phyloP scores from a whole-genome alignment of 495 filamentous ascomycete genomes.

The Lichenothelia convexa region DNA sequence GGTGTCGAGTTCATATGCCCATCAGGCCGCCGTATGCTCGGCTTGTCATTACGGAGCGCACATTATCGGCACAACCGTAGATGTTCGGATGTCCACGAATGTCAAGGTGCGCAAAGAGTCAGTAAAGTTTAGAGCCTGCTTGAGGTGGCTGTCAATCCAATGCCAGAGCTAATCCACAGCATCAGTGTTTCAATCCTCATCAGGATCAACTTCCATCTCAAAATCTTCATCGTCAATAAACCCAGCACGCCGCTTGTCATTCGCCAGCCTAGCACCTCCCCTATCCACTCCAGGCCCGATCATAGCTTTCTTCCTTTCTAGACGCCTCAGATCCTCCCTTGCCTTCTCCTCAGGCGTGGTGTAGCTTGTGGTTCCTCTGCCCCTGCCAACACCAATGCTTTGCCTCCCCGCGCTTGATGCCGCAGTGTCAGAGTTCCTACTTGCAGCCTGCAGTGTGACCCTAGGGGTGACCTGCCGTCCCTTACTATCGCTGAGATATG shows the following conservation, averaged over 20 bases:
- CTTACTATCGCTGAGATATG: not conserved
- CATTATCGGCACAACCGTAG: too few relatives aligned
- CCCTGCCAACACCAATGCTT: too few relatives aligned
- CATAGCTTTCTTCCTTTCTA: constrained; percentile 27
- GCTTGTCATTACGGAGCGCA: too few relatives aligned
- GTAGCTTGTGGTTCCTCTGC: not conserved
- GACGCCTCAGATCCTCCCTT: constrained; percentile 18
- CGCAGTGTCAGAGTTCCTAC: too few relatives aligned
- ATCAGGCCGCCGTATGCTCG: too few relatives aligned
- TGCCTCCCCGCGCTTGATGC: too few relatives aligned
- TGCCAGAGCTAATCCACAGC: not conserved
- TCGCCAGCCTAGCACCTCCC: constrained; percentile 26
- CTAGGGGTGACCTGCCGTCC: not conserved
- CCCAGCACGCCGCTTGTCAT: constrained; percentile 18
- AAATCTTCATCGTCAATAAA: constrained; percentile 29
- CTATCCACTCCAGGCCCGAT: constrained; percentile 32
- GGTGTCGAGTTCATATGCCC: too few relatives aligned
- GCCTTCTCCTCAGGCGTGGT: constrained; percentile 21
- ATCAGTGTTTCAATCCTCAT: constrained; percentile 8
- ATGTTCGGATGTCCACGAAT: too few relatives aligned
- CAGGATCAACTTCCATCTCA: constrained; percentile 19
- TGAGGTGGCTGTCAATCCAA: too few relatives aligned
- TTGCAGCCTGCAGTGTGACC: not conserved
- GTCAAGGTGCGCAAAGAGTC: too few relatives aligned
- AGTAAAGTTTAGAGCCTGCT: too few relatives aligned